These are phyloP conservation scores for Nematodospora anomalae DNA, from an alignment of 1,139 yeast species.

Conservation along the genomic window DNA sequence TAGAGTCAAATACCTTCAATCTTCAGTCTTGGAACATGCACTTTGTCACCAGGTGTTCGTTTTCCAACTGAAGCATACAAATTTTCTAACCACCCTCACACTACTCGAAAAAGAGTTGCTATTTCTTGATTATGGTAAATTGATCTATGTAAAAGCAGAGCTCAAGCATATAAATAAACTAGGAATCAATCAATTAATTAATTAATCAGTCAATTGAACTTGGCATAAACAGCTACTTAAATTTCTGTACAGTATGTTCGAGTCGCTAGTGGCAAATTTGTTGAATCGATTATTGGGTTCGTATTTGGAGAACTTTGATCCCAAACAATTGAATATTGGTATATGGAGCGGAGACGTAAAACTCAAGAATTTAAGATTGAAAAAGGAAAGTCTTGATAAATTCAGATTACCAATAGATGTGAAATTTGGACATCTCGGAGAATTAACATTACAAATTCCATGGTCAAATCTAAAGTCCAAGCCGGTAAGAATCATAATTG, in stretches of 20 bases:
- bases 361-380: slow-evolving; percentile 70
- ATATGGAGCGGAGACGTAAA: slow-evolving; percentile 98
- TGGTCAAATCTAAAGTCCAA: slow-evolving; percentile 94
- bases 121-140: too few species aligned
- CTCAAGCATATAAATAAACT: too few species aligned
- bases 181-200: slow-evolving; percentile 2
- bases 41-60: too few species aligned
- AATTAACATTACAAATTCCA: slow-evolving; percentile 86
- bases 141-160: too few species aligned
- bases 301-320: slow-evolving; percentile 92
- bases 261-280: slow-evolving; percentile 55
- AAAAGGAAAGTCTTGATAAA: slow-evolving; percentile 81
- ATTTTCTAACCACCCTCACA: neutral
- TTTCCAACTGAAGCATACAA: too few species aligned
- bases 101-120: neutral
- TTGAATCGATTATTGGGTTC: slow-evolving; percentile 59
- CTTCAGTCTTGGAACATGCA: too few species aligned
- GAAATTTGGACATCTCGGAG: slow-evolving; percentile 89
- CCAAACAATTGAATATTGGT: slow-evolving; percentile 90
- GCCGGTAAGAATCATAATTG: slow-evolving; percentile 88
- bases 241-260: slow-evolving; percentile 44
- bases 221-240: slow-evolving; percentile 1
- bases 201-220: slow-evolving; percentile 1
- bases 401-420: slow-evolving; percentile 85
- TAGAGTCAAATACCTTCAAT: too few species aligned